Conservation (phyloP, 2,329 filamentous ascomycete genomes). For the Fusarium sacchari region DNA sequence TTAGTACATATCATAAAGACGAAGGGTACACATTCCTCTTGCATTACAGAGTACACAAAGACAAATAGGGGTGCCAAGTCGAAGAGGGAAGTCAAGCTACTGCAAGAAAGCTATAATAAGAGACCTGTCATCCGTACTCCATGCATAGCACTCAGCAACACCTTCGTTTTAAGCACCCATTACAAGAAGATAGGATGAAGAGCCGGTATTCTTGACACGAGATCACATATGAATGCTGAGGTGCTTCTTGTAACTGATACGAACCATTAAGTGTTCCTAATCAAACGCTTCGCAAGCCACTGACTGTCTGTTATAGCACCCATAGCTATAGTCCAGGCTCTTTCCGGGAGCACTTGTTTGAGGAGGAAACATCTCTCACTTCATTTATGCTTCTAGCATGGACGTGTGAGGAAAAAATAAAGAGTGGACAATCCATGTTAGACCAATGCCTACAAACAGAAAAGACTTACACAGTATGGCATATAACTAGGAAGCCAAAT, state of each 20-base stretch:
- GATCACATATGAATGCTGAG: neutral
- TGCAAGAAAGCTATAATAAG: constrained; percentile 1
- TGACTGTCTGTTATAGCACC: constrained; percentile 5
- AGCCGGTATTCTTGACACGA: neutral
- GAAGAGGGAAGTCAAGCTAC: neutral
- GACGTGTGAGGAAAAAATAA: neutral
- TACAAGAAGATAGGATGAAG: neutral
- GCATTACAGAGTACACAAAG: neutral
- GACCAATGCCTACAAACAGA: neutral
- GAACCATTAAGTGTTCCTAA: neutral
- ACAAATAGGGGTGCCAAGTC: neutral
- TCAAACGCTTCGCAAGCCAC: constrained; percentile 1
- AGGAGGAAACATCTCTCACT: constrained; percentile 19
- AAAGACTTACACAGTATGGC: neutral
- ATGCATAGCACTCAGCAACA: constrained; percentile 5
- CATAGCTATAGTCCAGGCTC: constrained; percentile 2
- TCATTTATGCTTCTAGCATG: neutral
- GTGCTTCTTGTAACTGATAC: neutral
- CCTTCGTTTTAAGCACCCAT: constrained; percentile 5
- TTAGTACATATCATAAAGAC: neutral
- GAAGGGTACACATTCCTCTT: neutral
- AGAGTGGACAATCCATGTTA: neutral
- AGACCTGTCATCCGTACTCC: constrained; percentile 14
- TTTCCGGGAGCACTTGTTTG: neutral
- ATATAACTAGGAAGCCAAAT: no score